phyloP scores from a whole-genome alignment of 164 flowering plant genomes.

The Paratinospora sagittata region DNA sequence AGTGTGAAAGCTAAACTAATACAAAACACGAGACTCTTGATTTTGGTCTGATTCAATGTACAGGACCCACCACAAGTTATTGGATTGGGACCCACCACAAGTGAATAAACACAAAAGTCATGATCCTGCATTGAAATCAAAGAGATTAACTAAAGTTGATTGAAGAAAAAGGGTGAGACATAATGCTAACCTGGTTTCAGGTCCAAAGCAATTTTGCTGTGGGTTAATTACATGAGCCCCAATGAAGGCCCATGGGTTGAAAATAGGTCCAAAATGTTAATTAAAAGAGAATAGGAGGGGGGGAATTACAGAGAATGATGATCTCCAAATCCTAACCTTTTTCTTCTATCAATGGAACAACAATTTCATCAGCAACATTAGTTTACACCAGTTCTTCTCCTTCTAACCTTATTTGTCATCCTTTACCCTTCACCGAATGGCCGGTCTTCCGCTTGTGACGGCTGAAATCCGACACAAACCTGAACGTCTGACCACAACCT shows the following conservation, averaged over 20 bases:
- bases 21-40: not conserved
- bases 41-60: not conserved
- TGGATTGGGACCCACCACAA: not conserved
- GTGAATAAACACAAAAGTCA: not conserved
- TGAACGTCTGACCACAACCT: slow-evolving; percentile 93
- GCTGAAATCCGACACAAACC: slow-evolving; percentile 98
- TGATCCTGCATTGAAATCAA: not conserved
- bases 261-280: slow-evolving; percentile 11
- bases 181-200: not conserved
- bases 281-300: not conserved
- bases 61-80: not conserved
- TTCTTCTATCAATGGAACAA: slow-evolving; percentile 8
- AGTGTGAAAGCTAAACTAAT: not conserved
- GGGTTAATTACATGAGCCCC: slow-evolving; percentile 18
- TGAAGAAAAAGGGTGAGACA: no score
- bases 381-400: slow-evolving; percentile 9
- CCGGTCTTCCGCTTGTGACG: slow-evolving; percentile 99
- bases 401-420: not conserved
- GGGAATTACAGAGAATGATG: not conserved
- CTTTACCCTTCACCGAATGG: slow-evolving; percentile 43
- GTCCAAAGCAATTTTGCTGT: slow-evolving; percentile 9
- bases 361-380: slow-evolving; percentile 11
- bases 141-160: not conserved
- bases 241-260: slow-evolving; percentile 19
- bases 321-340: not conserved